Evolutionary conservation across 2,329 filamentous ascomycete genomes (phyloP).

Genomic region (Blastomyces parvus): DNA sequence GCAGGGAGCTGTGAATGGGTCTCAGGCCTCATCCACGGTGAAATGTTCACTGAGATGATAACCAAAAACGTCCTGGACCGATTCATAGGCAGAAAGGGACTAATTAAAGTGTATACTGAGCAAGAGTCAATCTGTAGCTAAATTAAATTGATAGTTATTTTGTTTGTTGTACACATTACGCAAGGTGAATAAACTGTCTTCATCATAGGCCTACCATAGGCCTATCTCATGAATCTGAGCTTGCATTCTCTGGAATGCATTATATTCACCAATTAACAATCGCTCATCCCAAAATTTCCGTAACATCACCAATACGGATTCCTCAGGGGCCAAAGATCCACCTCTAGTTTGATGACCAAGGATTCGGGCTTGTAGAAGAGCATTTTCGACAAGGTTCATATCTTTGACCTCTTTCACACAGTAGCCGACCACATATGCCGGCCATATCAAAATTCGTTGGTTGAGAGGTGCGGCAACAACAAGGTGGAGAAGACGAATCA

Average conservation of each 20-base stretch:
- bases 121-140: background rate
- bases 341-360: background rate
- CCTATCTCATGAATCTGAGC: background rate
- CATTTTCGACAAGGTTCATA: background rate
- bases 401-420: background rate
- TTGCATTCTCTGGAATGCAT: background rate
- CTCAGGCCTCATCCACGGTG: background rate
- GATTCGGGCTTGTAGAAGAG: background rate
- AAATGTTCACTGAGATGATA: background rate
- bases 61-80: background rate
- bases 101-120: background rate
- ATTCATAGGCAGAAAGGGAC: background rate
- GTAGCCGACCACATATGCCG: slow-evolving; percentile 1
- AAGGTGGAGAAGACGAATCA: background rate
- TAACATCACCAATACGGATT: slow-evolving; percentile 1
- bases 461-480: background rate
- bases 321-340: background rate
- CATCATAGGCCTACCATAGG: background rate
- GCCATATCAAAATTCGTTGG: background rate
- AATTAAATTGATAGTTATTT: background rate
- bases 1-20: background rate
- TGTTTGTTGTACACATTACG: background rate
- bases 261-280: background rate
- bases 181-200: background rate
- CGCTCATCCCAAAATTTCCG: background rate